phyloP scores from a whole-genome alignment of 176 grass and related monocot species.

The Urochloa ruziziensis region DNA sequence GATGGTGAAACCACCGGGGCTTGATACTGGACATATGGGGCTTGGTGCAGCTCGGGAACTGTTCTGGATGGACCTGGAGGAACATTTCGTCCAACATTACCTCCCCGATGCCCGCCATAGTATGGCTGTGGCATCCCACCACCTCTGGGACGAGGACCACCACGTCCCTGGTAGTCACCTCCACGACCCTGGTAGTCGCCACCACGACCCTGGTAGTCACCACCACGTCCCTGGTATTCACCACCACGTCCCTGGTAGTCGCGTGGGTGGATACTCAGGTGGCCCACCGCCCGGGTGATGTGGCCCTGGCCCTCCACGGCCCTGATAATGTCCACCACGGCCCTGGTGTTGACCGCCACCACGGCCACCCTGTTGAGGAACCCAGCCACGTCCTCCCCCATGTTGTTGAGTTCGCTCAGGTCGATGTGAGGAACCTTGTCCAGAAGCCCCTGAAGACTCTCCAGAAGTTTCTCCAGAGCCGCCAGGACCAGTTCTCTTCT shows the following conservation, averaged over 20 bases:
- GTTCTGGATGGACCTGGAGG: slow-evolving; percentile 62
- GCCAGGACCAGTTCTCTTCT: slow-evolving; percentile 70
- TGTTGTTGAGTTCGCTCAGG: slow-evolving; percentile 57
- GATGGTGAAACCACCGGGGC: slow-evolving; percentile 52
- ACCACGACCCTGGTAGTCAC: background rate
- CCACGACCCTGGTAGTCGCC: background rate
- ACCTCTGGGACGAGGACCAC: slow-evolving; percentile 30
- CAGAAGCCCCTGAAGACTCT: slow-evolving; percentile 42
- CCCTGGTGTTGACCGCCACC: slow-evolving; percentile 57
- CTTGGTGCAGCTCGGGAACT: slow-evolving; percentile 99
- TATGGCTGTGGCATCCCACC: slow-evolving; percentile 66
- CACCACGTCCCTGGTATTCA: background rate
- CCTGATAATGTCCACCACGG: slow-evolving; percentile 52
- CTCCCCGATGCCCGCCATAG: slow-evolving; percentile 63
- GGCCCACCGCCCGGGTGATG: slow-evolving; percentile 51
- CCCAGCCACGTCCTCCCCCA: slow-evolving; percentile 60
- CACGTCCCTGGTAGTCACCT: background rate
- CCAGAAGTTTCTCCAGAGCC: slow-evolving; percentile 54
- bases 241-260: slow-evolving; percentile 66
- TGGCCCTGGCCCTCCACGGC: slow-evolving; percentile 38
- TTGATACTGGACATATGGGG: slow-evolving; percentile 62
- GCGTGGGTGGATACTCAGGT: slow-evolving; percentile 60
- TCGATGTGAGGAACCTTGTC: slow-evolving; percentile 45
- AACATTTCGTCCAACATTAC: slow-evolving; percentile 55
- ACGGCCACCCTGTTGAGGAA: slow-evolving; percentile 56